Percentiles rank a stretch among this genome's conserved stretches.
Conservation (phyloP, 2,329 filamentous ascomycete species). For the Penicillium freii region DNA sequence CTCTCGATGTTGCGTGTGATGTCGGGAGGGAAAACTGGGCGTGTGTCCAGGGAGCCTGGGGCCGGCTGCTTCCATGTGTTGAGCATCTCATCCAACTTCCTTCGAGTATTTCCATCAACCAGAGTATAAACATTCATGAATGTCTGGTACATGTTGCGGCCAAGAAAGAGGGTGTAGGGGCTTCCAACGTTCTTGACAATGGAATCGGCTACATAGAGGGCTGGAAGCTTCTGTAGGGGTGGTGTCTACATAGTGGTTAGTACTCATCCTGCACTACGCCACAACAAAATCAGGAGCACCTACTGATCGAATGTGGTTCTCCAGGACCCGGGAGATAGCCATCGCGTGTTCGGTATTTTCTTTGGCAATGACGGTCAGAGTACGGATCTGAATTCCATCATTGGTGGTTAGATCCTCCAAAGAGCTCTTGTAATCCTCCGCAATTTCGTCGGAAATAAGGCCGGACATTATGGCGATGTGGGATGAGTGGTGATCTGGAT, state of each 20-base stretch:
- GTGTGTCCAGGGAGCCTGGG: slow-evolving; percentile 86
- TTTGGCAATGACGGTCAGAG: slow-evolving; percentile 93
- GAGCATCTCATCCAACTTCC: slow-evolving; percentile 94
- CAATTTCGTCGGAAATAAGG: slow-evolving; percentile 74
- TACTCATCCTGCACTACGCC: slow-evolving; percentile 9
- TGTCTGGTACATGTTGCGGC: slow-evolving; percentile 84
- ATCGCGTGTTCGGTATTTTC: slow-evolving; percentile 96
- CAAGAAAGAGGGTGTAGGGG: slow-evolving; percentile 93
- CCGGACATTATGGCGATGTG: slow-evolving; percentile 57
- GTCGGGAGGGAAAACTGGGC: slow-evolving; percentile 85
- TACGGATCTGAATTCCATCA: slow-evolving; percentile 93
- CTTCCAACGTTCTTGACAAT: slow-evolving; percentile 99
- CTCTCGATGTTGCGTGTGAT: slow-evolving; percentile 90
- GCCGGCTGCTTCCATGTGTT: slow-evolving; percentile 98
- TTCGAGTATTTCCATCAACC: slow-evolving; percentile 76
- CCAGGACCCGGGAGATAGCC: slow-evolving; percentile 83
- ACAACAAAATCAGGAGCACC: slow-evolving; percentile 43
- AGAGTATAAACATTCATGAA: slow-evolving; percentile 96
- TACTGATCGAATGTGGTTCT: slow-evolving; percentile 94
- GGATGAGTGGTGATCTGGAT: background rate
- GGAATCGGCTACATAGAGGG: slow-evolving; percentile 96
- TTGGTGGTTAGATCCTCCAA: slow-evolving; percentile 89
- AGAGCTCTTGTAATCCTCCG: slow-evolving; percentile 90
- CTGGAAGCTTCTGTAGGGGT: slow-evolving; percentile 84
- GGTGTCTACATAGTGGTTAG: slow-evolving; percentile 62